Conservation (phyloP, 2,329 filamentous ascomycete genomes). For the Monosporascus ibericus region DNA sequence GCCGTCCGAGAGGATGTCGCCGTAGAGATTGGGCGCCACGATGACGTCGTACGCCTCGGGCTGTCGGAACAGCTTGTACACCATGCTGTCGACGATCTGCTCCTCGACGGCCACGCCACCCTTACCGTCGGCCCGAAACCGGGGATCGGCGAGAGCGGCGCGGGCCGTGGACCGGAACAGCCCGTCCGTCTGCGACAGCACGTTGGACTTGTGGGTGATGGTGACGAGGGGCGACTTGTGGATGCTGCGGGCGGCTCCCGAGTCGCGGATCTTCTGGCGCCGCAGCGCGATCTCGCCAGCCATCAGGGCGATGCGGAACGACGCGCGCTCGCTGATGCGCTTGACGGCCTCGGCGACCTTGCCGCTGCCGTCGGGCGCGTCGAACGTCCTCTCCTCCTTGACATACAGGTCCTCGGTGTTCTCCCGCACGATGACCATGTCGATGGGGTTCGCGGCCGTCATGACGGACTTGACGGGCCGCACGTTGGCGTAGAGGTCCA, state of each 20-base stretch:
- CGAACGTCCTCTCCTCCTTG: constrained; percentile 86
- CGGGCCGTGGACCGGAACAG: constrained; percentile 82
- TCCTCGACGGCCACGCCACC: constrained; percentile 66
- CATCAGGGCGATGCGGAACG: constrained; percentile 81
- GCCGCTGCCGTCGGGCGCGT: constrained; percentile 59
- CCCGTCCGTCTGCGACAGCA: constrained; percentile 91
- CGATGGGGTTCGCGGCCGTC: constrained; percentile 64
- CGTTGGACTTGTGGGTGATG: constrained; percentile 98
- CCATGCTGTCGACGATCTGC: constrained; percentile 99
- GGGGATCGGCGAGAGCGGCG: constrained; percentile 59
- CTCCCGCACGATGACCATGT: constrained; percentile 96
- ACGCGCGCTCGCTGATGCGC: constrained; percentile 84
- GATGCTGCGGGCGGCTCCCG: constrained; percentile 45
- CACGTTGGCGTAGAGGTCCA: constrained; percentile 96
- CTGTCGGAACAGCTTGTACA: constrained; percentile 98
- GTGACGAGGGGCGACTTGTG: constrained; percentile 74
- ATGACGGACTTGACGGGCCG: constrained; percentile 83
- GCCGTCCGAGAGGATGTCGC: constrained; percentile 92
- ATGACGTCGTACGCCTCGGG: constrained; percentile 95
- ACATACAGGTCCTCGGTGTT: constrained; percentile 99
- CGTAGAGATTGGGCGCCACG: constrained; percentile 94
- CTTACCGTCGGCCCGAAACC: constrained; percentile 44
- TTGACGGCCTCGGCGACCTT: constrained; percentile 97
- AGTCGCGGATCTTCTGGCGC: constrained; percentile 71
- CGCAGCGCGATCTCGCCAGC: constrained; percentile 91